Evolutionary conservation across 768 basidiomycete genomes (phyloP), one percentile per base, ranked within the genome.

Genomic region (Clavaria fumosa): DNA sequence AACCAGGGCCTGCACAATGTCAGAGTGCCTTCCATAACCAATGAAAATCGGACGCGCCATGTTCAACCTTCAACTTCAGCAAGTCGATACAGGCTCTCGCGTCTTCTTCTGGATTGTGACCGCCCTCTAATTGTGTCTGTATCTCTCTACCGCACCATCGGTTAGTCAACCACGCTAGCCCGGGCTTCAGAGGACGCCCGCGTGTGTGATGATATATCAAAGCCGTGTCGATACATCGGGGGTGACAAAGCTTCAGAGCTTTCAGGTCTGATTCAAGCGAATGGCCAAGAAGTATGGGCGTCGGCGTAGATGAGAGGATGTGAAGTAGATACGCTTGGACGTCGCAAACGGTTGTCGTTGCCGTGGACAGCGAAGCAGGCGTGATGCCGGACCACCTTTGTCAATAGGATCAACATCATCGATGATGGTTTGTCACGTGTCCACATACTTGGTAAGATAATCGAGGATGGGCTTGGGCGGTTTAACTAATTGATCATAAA

Each of bases 21-120:
- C 7, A 33, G 9, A 10, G 11, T 17, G 39, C 17, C 17, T 6
- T 14, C 7, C 26, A 21, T 14, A 9, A 10, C 19, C 10, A 26
- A 23, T 4, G 12, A 27, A 3, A 4, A 21, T 14, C 4, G 10
- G 5, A 21, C 34, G 15, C 7, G 38, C 41, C 88, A 44, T 75
- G 63, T 34, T 74, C 70, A 15, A 95, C 47, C 57, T 99, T 96
- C 51, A 79, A 73, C 50, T 70, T 68, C 15, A 99, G 52, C 21
- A 99, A 61, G 42, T 93, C 89, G 7, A 88, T 46, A 48, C 89
- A 90, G 1, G 91, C 82, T 14, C 78, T 64, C 0, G 93, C 91
- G 47, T 97, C 93, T 53, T 97, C 93, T 48, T 90, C 85, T 2
- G 90, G 86, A 44, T 95, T 83, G 53, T 97, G 93, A 2, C 88